Base-by-base conservation (phyloP, 2,329 filamentous ascomycete genomes). In the Verticillium zaregamsianum region DNA sequence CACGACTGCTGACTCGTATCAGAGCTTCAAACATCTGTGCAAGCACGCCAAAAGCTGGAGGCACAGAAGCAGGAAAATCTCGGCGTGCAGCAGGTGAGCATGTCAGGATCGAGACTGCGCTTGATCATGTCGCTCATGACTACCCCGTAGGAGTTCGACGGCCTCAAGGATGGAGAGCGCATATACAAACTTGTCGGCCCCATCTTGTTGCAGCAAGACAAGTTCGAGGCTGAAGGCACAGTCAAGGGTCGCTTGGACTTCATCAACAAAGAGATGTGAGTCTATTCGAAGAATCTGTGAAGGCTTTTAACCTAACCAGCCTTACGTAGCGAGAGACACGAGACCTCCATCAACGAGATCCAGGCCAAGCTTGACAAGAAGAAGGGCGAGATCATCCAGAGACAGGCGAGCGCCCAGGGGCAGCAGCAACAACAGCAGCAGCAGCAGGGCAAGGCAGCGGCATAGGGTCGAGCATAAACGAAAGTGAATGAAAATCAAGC, bases 181-280 rank as follows among this genome's bases (percentile, higher is more conserved):
- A 96, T 99, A 75, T 99, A 96, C 86, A 99, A 98, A 78, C 86
- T 97, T 52, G 88, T 97, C 56, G 95, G 95, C 0, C 95, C 95
- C 0, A 91, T 98, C 7, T 80, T 99, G 40, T 77, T 99, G 71
- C 97, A 98, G 82, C 95, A 99, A 76, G 95, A 98, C 62, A 93
- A 91, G 75, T 80, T 86, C 2, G 95, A 99, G 74, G 95, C 95
- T 0, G 88, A 93, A 66, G 90, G 91, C 81, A 93, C 93, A 0
- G 95, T 99, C 20, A 92, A 96, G 68, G 92, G 92, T 23, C 87
- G 95, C 28, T 76, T 99, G 58, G 93, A 97, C 67, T 98, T 94
- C 72, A 99, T 99, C 67, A 85, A 89, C 67, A 92, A 94, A 71
- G 94, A 99, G 73, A 95, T 98, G 93, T 97, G 74, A 75, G 54